Evolutionary conservation across 257 asterid genomes (phyloP).

Genomic region (Nyctanthes arbortristis): DNA sequence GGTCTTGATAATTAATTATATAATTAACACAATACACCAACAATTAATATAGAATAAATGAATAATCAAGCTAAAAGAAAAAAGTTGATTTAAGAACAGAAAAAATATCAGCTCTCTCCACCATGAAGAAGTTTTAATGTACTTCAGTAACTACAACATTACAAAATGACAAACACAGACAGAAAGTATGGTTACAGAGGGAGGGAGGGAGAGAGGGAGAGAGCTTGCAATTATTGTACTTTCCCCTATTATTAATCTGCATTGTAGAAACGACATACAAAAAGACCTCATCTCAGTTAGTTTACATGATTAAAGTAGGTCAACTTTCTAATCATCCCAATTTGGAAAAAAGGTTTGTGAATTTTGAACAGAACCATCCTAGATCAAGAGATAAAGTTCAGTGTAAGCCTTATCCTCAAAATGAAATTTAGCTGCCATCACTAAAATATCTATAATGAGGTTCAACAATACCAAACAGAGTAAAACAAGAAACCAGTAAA

Average conservation of each 20-base stretch:
- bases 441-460: not conserved
- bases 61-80: constrained; percentile 1
- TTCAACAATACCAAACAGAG: not conserved
- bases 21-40: not conserved
- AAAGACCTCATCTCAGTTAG: constrained; percentile 19
- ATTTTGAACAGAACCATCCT: not conserved
- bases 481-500: not conserved
- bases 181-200: no score
- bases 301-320: not conserved
- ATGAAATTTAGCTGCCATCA: not conserved
- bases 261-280: not conserved
- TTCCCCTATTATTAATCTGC: constrained; percentile 11
- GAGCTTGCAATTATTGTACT: constrained; percentile 17
- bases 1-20: not conserved
- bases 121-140: constrained; percentile 14
- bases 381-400: constrained; percentile 14
- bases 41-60: not conserved
- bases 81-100: constrained; percentile 24
- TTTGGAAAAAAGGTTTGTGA: not conserved
- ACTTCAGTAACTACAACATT: constrained; percentile 31
- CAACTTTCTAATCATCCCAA: not conserved
- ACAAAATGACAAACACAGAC: no score
- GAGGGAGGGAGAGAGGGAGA: no score
- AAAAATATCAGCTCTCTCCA: constrained; percentile 31
- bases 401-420: constrained; percentile 1